Base-by-base conservation (phyloP, 1,284 basidiomycete species). In the Apiotrichum domesticum region DNA sequence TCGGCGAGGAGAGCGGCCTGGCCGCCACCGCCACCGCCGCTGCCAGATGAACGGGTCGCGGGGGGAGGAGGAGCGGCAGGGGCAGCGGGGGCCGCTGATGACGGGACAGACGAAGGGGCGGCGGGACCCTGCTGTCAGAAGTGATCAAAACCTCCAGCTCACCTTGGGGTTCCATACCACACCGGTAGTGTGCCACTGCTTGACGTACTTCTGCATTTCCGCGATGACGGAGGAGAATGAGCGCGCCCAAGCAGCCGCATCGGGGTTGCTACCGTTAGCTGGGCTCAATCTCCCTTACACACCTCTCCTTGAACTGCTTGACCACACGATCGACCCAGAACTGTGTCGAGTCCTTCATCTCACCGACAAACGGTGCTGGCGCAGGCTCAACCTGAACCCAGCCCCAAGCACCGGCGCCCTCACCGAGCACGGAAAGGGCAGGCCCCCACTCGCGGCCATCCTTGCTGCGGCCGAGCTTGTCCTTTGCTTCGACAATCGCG, bases 231-330 rank as follows among this genome's bases (percentile, higher is more conserved):
- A 81, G 34, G 84, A 72, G 72, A 88, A 93, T 4, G 82, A 79
- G 57, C 85, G 84, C 9, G 87, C 87, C 95, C 95, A 99, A 67
- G 93, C 88, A 10, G 86, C 82, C 63, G 93, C 92, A 60, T 86
- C 87, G n/a, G 86, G 78, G 70, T 97, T 89, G 69, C 92, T 96
- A 64, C n/a, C 3, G 51, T 52, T 11, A 52, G 43, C 15, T 7
- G 11, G 14, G 7, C 32, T 11, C 13, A 21, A 21, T 21, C 21
- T 39, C 15, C 14, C 21, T 15, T 15, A 69, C 87, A 61, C 59
- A 91, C 90, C 88, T 89, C 11, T 93, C 89, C 76, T 92, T 98
- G 81, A 82, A 89, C 64, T 95, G 90, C 77, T 95, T 94, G 76
- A 95, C 86, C 49, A 98, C 84, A 55, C 87, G 85, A 73, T 97